Evolutionary conservation across 306 rosid genomes (phyloP).

Genomic region (Sicyos edulis): DNA sequence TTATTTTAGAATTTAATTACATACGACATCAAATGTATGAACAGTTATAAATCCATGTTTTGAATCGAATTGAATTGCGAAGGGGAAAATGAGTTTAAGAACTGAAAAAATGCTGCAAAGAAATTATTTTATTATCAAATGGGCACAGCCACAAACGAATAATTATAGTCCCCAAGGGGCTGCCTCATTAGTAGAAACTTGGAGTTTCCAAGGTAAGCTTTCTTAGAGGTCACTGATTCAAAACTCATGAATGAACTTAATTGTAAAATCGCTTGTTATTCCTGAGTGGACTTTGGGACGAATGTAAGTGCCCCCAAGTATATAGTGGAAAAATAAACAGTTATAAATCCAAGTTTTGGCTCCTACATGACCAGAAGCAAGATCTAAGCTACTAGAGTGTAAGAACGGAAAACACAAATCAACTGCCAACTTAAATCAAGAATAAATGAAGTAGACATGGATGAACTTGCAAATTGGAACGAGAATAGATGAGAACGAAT

Average conservation of each 20-base stretch:
- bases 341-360: neutral
- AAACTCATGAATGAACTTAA: no score
- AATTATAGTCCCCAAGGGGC: no score
- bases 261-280: no score
- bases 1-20: neutral
- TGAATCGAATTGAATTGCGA: neutral
- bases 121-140: neutral
- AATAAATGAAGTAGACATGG: neutral
- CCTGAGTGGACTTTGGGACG: no score
- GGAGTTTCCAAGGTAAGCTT: no score
- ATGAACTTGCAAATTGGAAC: neutral
- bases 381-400: conserved; percentile 8
- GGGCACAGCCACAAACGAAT: neutral
- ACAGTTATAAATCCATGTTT: no score
- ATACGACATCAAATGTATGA: neutral
- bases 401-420: neutral
- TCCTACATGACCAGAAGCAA: neutral
- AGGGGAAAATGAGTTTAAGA: neutral
- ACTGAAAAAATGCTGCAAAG: neutral
- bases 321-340: neutral
- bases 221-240: no score
- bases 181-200: no score
- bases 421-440: neutral
- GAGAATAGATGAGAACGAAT: neutral
- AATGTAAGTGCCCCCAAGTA: no score